Conservation (phyloP, 352 stramenopile genomes). For the Phytophthora sp. region DNA sequence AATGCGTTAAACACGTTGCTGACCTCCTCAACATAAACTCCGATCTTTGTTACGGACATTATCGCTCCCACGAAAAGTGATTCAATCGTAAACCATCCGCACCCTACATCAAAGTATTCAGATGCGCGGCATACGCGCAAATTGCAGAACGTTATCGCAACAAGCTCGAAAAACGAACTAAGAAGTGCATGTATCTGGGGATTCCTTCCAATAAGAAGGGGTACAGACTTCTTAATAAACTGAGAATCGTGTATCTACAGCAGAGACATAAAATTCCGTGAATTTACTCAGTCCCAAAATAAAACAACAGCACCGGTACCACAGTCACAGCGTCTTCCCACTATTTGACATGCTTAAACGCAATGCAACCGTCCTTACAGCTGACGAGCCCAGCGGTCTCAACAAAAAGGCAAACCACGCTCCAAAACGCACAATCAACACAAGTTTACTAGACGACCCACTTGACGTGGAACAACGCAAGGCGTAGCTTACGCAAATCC, state of each 20-base stretch:
- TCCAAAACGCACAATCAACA: not conserved
- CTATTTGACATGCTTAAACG: no score
- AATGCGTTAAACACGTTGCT: not conserved
- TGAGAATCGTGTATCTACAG: conserved; percentile 7
- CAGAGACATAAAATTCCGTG: conserved; percentile 2
- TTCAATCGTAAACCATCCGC: not conserved
- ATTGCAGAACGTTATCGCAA: not conserved
- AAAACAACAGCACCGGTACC: not conserved
- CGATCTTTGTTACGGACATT: not conserved
- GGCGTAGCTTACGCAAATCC: not conserved
- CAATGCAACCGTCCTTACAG: no score
- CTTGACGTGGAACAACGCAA: not conserved
- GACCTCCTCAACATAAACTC: not conserved
- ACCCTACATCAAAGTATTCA: not conserved
- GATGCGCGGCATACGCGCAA: not conserved
- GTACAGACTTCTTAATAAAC: not conserved
- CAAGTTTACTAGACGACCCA: not conserved
- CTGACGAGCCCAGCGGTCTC: no score
- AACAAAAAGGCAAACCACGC: no score
- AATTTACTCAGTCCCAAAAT: not conserved
- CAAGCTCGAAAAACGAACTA: not conserved
- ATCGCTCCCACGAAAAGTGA: not conserved
- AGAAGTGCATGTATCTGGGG: conserved; percentile 6
- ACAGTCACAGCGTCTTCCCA: not conserved
- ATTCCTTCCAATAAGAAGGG: conserved; percentile 3